Percentiles rank a stretch among this genome's conserved stretches.
These are phyloP conservation scores for Conoideocrella luteorostrata DNA, from an alignment of 2,329 filamentous ascomycete species.

Conservation along the genomic window DNA sequence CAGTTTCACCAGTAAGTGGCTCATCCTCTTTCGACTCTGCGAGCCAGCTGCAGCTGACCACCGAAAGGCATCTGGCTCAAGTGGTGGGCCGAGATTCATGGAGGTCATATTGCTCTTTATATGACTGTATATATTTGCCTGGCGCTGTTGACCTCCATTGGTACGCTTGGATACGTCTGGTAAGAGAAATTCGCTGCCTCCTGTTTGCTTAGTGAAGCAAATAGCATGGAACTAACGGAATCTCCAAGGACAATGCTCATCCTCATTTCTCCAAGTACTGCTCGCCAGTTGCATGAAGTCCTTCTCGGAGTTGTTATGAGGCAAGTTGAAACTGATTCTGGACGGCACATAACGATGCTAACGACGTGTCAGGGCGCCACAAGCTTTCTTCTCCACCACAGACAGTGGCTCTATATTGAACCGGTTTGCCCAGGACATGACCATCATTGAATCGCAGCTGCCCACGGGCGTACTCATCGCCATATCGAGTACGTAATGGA, in stretches of 20 bases:
- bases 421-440: constrained; percentile 19
- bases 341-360: too few relatives aligned
- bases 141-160: constrained; percentile 7
- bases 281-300: constrained; percentile 9
- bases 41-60: too few relatives aligned
- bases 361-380: constrained; percentile 7
- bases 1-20: constrained; percentile 10
- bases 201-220: neutral
- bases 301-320: constrained; percentile 10
- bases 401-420: constrained; percentile 15
- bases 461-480: constrained; percentile 8
- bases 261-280: constrained; percentile 9
- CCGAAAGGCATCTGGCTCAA: constrained; percentile 25
- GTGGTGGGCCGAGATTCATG: constrained; percentile 21
- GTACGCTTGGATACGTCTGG: constrained; percentile 9
- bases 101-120: constrained; percentile 12
- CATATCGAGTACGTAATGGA: constrained; percentile 5
- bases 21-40: too few relatives aligned
- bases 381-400: constrained; percentile 16
- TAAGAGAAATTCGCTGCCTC: neutral
- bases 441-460: constrained; percentile 8
- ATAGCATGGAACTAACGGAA: too few relatives aligned
- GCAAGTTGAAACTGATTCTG: too few relatives aligned
- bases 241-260: constrained; percentile 11
- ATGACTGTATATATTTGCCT: constrained; percentile 12